Evolutionary conservation across 345 rosid genomes (phyloP).

Genomic region (Salix udensis): DNA sequence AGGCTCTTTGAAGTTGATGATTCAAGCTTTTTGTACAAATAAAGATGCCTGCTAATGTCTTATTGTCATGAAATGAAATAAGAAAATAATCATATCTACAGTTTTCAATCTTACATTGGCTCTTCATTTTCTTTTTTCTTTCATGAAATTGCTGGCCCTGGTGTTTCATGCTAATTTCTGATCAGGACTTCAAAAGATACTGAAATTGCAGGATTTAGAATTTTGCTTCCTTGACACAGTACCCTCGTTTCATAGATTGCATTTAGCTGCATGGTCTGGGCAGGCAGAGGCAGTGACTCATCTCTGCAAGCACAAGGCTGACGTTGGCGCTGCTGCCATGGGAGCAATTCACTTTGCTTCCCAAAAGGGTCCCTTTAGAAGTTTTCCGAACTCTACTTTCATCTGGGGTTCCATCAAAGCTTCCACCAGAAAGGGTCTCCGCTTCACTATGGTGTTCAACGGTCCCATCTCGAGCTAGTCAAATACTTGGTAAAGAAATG

Average conservation of each 20-base stretch:
- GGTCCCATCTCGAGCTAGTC: conserved; percentile 69
- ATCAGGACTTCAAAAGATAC: neutral
- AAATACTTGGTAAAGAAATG: conserved; percentile 76
- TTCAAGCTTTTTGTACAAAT: neutral
- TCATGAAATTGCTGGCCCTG: neutral
- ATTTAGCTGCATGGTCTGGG: conserved; percentile 97
- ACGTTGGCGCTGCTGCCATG: conserved; percentile 95
- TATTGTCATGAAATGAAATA: neutral
- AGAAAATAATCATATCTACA: neutral
- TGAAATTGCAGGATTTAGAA: neutral
- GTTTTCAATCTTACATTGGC: neutral
- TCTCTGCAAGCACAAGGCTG: conserved; percentile 89
- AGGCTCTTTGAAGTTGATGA: neutral
- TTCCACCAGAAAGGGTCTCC: conserved; percentile 78
- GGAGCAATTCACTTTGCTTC: conserved; percentile 95
- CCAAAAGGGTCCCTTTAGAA: conserved; percentile 90
- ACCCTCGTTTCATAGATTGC: conserved; percentile 48
- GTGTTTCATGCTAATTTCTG: neutral
- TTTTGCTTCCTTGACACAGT: conserved; percentile 43
- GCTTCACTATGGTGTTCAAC: conserved; percentile 89
- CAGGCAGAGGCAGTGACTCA: conserved; percentile 58
- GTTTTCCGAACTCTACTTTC: conserved; percentile 56
- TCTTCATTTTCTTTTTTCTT: neutral
- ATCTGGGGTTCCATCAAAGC: conserved; percentile 66
- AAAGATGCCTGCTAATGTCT: neutral